Conservation (phyloP, 1,284 basidiomycete genomes). For the Pascua guehoae region DNA sequence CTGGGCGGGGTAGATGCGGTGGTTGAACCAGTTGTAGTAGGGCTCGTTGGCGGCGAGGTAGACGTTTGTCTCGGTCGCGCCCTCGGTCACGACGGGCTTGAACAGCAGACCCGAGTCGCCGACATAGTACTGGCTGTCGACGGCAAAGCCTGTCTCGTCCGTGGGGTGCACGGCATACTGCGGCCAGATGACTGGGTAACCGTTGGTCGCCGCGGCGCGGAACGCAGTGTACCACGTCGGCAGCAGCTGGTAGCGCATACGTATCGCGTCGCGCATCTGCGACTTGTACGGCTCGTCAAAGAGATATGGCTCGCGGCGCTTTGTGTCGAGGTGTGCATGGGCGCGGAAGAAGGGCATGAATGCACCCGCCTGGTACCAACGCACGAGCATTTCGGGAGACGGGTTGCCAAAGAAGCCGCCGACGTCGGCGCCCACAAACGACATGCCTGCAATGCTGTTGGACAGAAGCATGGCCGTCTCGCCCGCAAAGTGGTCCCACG, state of each 20-base stretch:
- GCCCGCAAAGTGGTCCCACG: conserved; percentile 92
- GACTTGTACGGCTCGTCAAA: conserved; percentile 82
- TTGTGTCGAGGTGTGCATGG: conserved; percentile 97
- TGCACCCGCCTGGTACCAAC: conserved; percentile 95
- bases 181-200: conserved; percentile 79
- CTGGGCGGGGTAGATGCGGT: conserved; percentile 63
- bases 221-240: conserved; percentile 98
- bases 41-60: conserved; percentile 87
- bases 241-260: conserved; percentile 80
- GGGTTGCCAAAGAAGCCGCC: conserved; percentile 99
- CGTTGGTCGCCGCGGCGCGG: conserved; percentile 73
- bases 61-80: conserved; percentile 65
- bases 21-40: conserved; percentile 90
- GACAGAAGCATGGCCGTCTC: conserved; percentile 91
- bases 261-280: conserved; percentile 73
- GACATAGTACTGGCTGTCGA: conserved; percentile 94
- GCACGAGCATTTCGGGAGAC: conserved; percentile 83
- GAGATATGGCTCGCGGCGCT: conserved; percentile 92
- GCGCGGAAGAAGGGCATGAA: conserved; percentile 98
- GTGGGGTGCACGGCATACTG: conserved; percentile 91
- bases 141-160: conserved; percentile 74
- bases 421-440: conserved; percentile 90
- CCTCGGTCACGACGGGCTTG: conserved; percentile 82
- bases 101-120: conserved; percentile 84
- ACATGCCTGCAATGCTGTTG: conserved; percentile 88